Evolutionary conservation across 176 grass and related monocot species (phyloP), one percentile per base, ranked within the genome.

Genomic region (Triticum dicoccoides): DNA sequence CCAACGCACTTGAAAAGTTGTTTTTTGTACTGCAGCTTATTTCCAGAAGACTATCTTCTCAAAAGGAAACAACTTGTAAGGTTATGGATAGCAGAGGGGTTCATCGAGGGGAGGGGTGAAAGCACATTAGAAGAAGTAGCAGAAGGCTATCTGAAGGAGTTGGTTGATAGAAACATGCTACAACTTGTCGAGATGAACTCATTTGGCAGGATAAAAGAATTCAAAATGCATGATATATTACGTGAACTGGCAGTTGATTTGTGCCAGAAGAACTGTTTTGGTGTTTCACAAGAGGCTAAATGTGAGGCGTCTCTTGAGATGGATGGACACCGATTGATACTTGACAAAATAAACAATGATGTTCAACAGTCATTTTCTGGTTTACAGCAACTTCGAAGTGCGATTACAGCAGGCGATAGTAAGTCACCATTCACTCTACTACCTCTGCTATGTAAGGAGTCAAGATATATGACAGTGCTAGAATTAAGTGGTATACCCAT

Each of bases 41-140:
- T 66, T 13, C 61, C 78, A 20, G 78, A 80, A 25, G 24, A 29
- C 13, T 80, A 65, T 32, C 8, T 3, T 7, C 9, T 80, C 0
- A 1, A 10, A 3, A 72, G 51, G 11, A 81, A 85, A 2, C 44
- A 21, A 10, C 33, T 89, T 37, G 15, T 54, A 49, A 37, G n/a
- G 15, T 56, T 69, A 15, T 89, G 81, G 82, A 59, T 80, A 59
- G 82, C 87, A 14, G 87, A 89, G 69, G 87, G 82, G 9, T 80
- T 85, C 5, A 42, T 89, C 1, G 25, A 54, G 54, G 52, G 66
- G 24, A 63, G 21, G 49, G 37, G 73, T 18, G 37, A 14, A 25
- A 74, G 20, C 20, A 78, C 86, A 35, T 32, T 88, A 6, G 69
- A 88, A 27, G 18, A 84, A 73, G 79, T 65, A 39, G 67, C 80